These are phyloP conservation scores for Claviceps spartinae DNA, from an alignment of 2,329 filamentous ascomycete genomes.

Conservation along the genomic window DNA sequence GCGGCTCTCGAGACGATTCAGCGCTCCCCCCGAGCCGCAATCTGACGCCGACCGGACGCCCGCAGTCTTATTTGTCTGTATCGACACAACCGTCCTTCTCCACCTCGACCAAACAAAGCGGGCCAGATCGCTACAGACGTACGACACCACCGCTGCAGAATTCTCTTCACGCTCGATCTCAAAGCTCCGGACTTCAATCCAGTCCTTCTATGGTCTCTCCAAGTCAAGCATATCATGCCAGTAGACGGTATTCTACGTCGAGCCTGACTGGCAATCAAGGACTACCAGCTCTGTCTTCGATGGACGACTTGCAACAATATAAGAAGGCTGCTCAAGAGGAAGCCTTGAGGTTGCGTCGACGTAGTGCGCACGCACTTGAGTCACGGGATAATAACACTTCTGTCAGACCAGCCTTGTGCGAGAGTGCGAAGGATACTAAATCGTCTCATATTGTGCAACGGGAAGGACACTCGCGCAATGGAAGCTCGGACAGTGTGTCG, in stretches of 20 bases:
- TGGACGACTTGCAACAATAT: conserved; percentile 57
- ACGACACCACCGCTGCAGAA: conserved; percentile 32
- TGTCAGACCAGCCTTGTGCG: conserved; percentile 9
- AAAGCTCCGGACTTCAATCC: conserved; percentile 21
- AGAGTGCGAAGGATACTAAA: conserved; percentile 15
- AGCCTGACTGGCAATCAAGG: conserved; percentile 35
- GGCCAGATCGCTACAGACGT: conserved; percentile 69
- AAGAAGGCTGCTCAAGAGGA: conserved; percentile 47
- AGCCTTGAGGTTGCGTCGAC: conserved; percentile 63
- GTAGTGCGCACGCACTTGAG: conserved; percentile 62
- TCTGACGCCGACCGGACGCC: conserved; percentile 25
- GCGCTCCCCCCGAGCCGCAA: conserved; percentile 29
- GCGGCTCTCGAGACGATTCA: conserved; percentile 40
- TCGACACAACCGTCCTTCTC: conserved; percentile 35
- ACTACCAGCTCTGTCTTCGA: conserved; percentile 30
- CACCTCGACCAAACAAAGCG: conserved; percentile 30
- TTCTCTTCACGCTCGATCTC: conserved; percentile 23
- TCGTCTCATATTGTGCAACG: conserved; percentile 23
- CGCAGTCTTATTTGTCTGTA: conserved; percentile 29
- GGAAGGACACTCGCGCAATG: conserved; percentile 29
- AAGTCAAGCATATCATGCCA: conserved; percentile 9
- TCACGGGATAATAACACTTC: conserved; percentile 12
- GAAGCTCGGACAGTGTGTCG: conserved; percentile 51
- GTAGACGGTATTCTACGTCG: conserved; percentile 20
- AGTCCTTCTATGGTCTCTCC: conserved; percentile 17